A percentile compares a stretch with the other conserved stretches of the same genome.
Evolutionary conservation across 352 stramenopile species (phyloP).

Genomic region (Plasmopara viticola): DNA sequence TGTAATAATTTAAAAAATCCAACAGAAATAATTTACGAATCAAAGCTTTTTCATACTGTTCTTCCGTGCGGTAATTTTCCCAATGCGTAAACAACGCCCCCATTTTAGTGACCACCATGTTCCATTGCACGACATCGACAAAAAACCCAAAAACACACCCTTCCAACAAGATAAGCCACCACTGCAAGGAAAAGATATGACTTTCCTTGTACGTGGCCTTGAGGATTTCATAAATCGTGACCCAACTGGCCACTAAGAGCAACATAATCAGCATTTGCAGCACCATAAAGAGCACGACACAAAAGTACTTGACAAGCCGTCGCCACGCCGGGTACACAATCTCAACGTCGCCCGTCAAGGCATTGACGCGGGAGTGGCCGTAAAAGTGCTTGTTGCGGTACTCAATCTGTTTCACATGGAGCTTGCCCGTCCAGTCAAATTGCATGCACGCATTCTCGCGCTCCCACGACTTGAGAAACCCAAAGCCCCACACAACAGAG

Average conservation of each 20-base stretch:
- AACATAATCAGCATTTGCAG: conserved; percentile 83
- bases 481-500: conserved; percentile 76
- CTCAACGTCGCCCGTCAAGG: conserved; percentile 64
- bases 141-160: conserved; percentile 83
- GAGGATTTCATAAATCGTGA: conserved; percentile 85
- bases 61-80: conserved; percentile 84
- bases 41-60: conserved; percentile 77
- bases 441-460: conserved; percentile 74
- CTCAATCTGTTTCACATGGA: conserved; percentile 79
- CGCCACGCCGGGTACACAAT: conserved; percentile 63
- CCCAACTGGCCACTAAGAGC: conserved; percentile 76
- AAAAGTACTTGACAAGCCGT: conserved; percentile 68
- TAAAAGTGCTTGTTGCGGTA: conserved; percentile 79
- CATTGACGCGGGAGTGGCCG: conserved; percentile 60
- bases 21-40: conserved; percentile 82
- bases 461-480: conserved; percentile 80
- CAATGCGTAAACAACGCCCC: conserved; percentile 77
- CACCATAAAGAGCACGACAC: conserved; percentile 76
- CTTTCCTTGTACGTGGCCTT: conserved; percentile 73
- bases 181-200: conserved; percentile 80
- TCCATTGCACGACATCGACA: conserved; percentile 86
- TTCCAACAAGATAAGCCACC: conserved; percentile 76
- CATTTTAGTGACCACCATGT: conserved; percentile 87
- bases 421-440: conserved; percentile 74
- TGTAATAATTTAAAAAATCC: conserved; percentile 90